Conservation (phyloP, 306 rosid genomes). For the Pyrus bretschneideri region DNA sequence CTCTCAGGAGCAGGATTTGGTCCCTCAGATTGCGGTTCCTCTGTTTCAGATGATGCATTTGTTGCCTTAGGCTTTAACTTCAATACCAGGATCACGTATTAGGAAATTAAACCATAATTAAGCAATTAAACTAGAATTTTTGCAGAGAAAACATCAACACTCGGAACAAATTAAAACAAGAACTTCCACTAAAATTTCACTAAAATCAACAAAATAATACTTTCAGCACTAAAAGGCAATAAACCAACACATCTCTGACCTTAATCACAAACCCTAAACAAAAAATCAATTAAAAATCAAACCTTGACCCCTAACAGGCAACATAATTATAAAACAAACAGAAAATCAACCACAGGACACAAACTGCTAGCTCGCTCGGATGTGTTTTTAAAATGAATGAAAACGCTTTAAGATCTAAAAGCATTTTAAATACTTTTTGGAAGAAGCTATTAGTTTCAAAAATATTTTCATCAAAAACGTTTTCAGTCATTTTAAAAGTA, state of each 20-base stretch:
- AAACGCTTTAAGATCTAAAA: too few relatives aligned
- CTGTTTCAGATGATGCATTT: neutral
- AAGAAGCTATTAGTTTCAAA: too few relatives aligned
- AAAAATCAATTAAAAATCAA: neutral
- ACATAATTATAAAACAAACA: neutral
- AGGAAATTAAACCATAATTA: neutral
- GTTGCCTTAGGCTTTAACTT: neutral
- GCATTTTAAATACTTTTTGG: accelerated
- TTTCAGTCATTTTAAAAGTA: too few relatives aligned
- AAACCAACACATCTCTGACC: neutral
- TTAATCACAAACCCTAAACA: neutral
- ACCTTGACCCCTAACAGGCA: neutral
- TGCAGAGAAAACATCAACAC: neutral
- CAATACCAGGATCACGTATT: neutral
- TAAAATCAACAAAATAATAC: neutral
- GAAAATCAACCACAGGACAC: neutral
- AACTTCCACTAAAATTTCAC: neutral
- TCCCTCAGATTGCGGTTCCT: neutral
- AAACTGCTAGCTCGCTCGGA: too few relatives aligned
- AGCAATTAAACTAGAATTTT: neutral
- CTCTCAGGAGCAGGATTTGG: neutral
- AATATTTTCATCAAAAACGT: too few relatives aligned
- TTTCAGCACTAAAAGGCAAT: too few relatives aligned
- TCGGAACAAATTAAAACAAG: neutral
- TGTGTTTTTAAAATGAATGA: too few relatives aligned